A percentile compares a stretch with the other conserved stretches of the same genome.
phyloP scores from a whole-genome alignment of 495 filamentous ascomycete species.

The Neohortaea acidophila region DNA sequence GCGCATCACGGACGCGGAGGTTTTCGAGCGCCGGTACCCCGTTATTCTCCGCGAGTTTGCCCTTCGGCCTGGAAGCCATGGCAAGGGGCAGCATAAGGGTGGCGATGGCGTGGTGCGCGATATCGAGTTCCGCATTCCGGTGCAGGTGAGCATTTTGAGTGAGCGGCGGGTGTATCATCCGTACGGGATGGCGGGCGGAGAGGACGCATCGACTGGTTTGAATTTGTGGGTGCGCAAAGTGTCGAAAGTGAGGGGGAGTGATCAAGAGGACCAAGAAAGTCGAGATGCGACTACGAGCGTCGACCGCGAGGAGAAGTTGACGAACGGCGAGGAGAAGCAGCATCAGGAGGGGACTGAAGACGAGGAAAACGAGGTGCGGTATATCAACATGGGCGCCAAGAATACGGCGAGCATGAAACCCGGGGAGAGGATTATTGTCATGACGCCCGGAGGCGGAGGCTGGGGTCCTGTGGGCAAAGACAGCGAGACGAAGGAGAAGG shows the following conservation, averaged over 20 bases:
- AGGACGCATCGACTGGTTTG: constrained; percentile 59
- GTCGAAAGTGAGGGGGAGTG: constrained; percentile 15
- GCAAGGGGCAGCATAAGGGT: constrained; percentile 59
- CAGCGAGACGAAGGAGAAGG: constrained; percentile 28
- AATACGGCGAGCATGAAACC: constrained; percentile 76
- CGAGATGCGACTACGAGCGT: constrained; percentile 6
- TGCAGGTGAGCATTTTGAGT: constrained; percentile 77
- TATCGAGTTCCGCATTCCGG: constrained; percentile 81
- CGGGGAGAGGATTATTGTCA: constrained; percentile 73
- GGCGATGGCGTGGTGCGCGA: constrained; percentile 86
- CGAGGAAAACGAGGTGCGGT: constrained; percentile 42
- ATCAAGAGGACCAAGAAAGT: constrained; percentile 10
- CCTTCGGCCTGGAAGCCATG: constrained; percentile 53
- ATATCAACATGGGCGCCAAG: constrained; percentile 80
- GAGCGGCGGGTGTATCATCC: constrained; percentile 77
- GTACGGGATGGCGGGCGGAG: constrained; percentile 80
- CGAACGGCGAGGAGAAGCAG: constrained; percentile 1
- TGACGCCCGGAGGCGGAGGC: constrained; percentile 57
- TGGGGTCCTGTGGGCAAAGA: constrained; percentile 49
- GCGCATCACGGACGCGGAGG: constrained; percentile 85
- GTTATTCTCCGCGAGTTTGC: constrained; percentile 73
- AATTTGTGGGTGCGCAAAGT: constrained; percentile 77
- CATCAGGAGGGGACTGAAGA: constrained; percentile 22
- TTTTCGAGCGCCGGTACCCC: constrained; percentile 91
- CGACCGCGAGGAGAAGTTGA: constrained; percentile 8